A percentile compares a stretch with the other conserved stretches of the same genome.
These are phyloP conservation scores for Ramaria rubella DNA, from an alignment of 768 basidiomycete genomes.

Conservation along the genomic window DNA sequence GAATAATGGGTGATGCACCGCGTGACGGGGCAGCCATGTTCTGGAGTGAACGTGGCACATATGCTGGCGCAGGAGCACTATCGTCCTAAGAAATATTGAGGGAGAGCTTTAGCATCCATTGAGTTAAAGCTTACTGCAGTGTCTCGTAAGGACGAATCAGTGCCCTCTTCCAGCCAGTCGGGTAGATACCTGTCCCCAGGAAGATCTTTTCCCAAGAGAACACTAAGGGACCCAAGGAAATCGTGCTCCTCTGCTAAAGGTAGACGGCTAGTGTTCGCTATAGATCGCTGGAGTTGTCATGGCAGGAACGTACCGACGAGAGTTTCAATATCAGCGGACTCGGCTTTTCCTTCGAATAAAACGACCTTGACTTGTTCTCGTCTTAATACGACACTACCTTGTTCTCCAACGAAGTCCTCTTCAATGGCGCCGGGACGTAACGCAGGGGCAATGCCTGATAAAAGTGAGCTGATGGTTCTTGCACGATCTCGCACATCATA, in stretches of 20 bases:
- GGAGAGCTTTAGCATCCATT: slow-evolving; percentile 23
- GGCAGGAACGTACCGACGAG: slow-evolving; percentile 21
- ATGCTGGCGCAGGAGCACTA: slow-evolving; percentile 29
- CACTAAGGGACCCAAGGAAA: slow-evolving; percentile 59
- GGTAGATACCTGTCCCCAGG: slow-evolving; percentile 52
- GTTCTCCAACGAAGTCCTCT: slow-evolving; percentile 22
- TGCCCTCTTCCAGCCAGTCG: slow-evolving; percentile 85
- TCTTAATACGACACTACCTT: slow-evolving; percentile 70
- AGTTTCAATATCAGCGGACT: slow-evolving; percentile 35
- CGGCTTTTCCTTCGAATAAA: slow-evolving; percentile 69
- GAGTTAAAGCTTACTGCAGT: slow-evolving; percentile 20
- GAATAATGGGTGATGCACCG: slow-evolving; percentile 41
- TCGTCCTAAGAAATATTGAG: slow-evolving; percentile 35
- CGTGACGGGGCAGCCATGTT: slow-evolving; percentile 23
- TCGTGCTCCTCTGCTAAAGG: slow-evolving; percentile 32
- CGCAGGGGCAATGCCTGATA: slow-evolving; percentile 42
- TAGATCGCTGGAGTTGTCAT: neutral
- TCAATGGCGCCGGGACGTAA: slow-evolving; percentile 20
- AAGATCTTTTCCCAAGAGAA: slow-evolving; percentile 52
- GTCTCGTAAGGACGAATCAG: slow-evolving; percentile 71
- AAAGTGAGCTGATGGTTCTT: slow-evolving; percentile 67
- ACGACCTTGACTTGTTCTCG: slow-evolving; percentile 77
- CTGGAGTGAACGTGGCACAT: slow-evolving; percentile 35
- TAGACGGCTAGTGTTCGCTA: neutral
- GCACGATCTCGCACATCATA: slow-evolving; percentile 91